Conservation (phyloP, 768 basidiomycete genomes). For the Amanita fuliginea region DNA sequence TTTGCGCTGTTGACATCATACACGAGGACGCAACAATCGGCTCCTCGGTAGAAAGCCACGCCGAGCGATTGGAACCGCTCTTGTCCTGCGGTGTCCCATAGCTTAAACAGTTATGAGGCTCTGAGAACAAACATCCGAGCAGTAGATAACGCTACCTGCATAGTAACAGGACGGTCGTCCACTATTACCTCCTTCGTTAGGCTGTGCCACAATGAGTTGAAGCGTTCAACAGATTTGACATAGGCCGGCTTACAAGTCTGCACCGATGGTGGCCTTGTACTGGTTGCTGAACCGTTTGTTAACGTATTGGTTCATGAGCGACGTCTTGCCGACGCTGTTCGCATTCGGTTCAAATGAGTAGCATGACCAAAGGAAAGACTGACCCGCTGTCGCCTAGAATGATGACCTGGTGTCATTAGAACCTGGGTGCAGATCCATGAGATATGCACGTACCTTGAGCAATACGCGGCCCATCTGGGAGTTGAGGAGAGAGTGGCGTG, state of each 20-base stretch:
- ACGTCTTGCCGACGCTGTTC: constrained; percentile 92
- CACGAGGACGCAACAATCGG: constrained; percentile 97
- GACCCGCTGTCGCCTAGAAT: constrained; percentile 97
- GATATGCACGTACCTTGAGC: constrained; percentile 49
- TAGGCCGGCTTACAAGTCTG: constrained; percentile 71
- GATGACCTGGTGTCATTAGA: constrained; percentile 60
- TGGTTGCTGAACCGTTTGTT: constrained; percentile 99
- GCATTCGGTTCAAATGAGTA: constrained; percentile 6
- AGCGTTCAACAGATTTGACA: background rate
- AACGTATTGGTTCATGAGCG: constrained; percentile 99
- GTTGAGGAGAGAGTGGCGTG: constrained; percentile 9
- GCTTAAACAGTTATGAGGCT: constrained; percentile 27
- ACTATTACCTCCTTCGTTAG: constrained; percentile 99
- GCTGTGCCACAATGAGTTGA: constrained; percentile 30
- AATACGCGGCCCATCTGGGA: constrained; percentile 70
- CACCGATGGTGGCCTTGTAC: constrained; percentile 98
- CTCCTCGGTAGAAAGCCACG: constrained; percentile 97
- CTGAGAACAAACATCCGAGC: constrained; percentile 3
- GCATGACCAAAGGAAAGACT: constrained; percentile 19
- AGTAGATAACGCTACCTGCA: constrained; percentile 59
- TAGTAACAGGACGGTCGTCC: constrained; percentile 94
- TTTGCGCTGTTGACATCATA: constrained; percentile 99
- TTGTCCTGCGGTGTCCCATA: constrained; percentile 99
- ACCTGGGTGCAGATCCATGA: background rate
- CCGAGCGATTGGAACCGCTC: constrained; percentile 99